Base-by-base conservation (phyloP, 1,139 yeast genomes). In the Hyphopichia pseudoburtonii region DNA sequence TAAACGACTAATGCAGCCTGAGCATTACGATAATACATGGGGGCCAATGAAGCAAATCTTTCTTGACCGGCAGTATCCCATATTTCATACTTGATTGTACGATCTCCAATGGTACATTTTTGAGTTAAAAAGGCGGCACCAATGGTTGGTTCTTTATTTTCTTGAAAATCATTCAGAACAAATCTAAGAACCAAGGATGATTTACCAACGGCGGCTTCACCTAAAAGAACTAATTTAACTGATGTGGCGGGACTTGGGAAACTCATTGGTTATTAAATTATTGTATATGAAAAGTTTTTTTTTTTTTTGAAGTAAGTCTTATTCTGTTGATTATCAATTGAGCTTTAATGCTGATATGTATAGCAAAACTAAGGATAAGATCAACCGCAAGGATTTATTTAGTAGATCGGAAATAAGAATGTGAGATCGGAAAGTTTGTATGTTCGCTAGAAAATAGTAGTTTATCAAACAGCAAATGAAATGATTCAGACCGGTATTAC, bases 41-140 rank as follows among this genome's bases (percentile, higher is more conserved):
- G 98, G 1, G 97, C 97, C 56, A 92, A 73, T 26, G 94, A 85
- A 4, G 97, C 97, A 70, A 92, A 92, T 45, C 98, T 70, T 62
- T 92, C 98, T 66, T 92, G 98, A 14, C 98, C 98, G 0, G 98
- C 98, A 11, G 98, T 92, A 59, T 92, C 98, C 97, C 97, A 92
- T 47, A 92, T 92, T 62, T 92, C 98, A 63, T 89, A 92, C 60
- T 92, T 92, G 57, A 92, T 89, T 12, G 95, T 86, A 49, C 86
- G 80, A 46, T 86, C 89, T 28, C 94, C 94, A 51, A 92, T 83
- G 26, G 90, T 83, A 57, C 97, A 94, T 57, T 94, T 83, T 61
- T 92, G 97, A 24, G 98, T 92, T 42, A 92, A 69, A 57, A 92
- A 92, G 1, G 97, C 98, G 4, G 98, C 98, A 11, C 98, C 98